Conservation (phyloP, 2,329 filamentous ascomycete species). For the Fusarium chaquense region DNA sequence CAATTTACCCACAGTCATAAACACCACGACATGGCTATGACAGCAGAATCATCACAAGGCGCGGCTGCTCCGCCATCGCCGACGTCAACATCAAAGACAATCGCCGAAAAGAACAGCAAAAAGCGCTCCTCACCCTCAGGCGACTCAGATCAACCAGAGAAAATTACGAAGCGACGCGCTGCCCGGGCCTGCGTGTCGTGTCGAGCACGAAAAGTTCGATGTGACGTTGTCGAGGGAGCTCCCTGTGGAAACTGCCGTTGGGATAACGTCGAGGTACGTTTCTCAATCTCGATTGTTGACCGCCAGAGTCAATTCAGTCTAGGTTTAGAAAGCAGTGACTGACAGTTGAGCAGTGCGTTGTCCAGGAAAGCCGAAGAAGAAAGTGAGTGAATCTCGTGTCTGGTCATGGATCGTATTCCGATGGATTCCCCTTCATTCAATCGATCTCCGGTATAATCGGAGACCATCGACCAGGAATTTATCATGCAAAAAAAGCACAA, state of each 20-base stretch:
- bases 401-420: constrained; percentile 22
- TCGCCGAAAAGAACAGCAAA: constrained; percentile 49
- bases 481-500: constrained; percentile 27
- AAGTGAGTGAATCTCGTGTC: constrained; percentile 70
- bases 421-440: constrained; percentile 8
- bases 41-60: constrained; percentile 42
- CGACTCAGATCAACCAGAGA: constrained; percentile 54
- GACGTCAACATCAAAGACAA: constrained; percentile 47
- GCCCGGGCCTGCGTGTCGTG: constrained; percentile 92
- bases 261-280: constrained; percentile 74
- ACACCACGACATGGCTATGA: constrained; percentile 35
- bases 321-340: constrained; percentile 32
- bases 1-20: constrained; percentile 7
- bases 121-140: constrained; percentile 51
- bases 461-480: constrained; percentile 19
- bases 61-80: constrained; percentile 49
- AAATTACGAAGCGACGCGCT: constrained; percentile 81
- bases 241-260: constrained; percentile 90
- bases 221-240: constrained; percentile 89
- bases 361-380: constrained; percentile 85
- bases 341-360: constrained; percentile 64
- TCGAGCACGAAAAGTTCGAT: constrained; percentile 89
- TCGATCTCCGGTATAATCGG: constrained; percentile 18
- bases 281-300: constrained; percentile 13
- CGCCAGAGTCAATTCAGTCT: constrained; percentile 13